Percentiles rank a stretch among this genome's conserved stretches.
Evolutionary conservation across 1,284 basidiomycete species (phyloP).

Genomic region (Amylostereum areolatum): DNA sequence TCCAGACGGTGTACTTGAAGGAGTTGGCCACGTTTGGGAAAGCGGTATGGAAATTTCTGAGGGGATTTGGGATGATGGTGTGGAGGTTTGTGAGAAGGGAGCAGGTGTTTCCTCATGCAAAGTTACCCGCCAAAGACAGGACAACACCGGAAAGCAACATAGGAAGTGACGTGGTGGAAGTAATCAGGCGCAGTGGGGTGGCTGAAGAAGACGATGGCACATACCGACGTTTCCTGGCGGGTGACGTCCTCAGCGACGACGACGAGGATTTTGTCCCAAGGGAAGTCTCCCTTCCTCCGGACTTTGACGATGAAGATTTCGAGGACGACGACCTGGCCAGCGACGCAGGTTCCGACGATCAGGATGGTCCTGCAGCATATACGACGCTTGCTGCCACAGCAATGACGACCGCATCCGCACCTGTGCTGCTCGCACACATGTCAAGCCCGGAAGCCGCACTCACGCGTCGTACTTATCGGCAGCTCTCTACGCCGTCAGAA

Average conservation of each 20-base stretch:
- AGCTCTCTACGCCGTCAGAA: background rate
- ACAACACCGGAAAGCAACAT: too few species aligned
- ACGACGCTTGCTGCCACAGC: constrained; percentile 34
- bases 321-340: constrained; percentile 14
- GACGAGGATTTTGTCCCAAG: constrained; percentile 43
- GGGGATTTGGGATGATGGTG: constrained; percentile 26
- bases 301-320: constrained; percentile 8
- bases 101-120: constrained; percentile 4
- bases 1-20: constrained; percentile 40
- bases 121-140: too few species aligned
- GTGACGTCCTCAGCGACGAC: constrained; percentile 57
- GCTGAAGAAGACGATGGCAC: constrained; percentile 28
- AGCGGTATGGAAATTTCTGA: constrained; percentile 31
- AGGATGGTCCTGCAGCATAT: constrained; percentile 35
- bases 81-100: constrained; percentile 18
- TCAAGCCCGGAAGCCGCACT: constrained; percentile 8
- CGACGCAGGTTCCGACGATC: constrained; percentile 18
- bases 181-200: too few species aligned
- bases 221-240: constrained; percentile 56
- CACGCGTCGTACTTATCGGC: constrained; percentile 27
- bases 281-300: background rate
- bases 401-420: constrained; percentile 26
- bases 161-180: too few species aligned
- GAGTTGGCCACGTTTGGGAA: constrained; percentile 34
- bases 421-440: constrained; percentile 47